Evolutionary conservation across 768 basidiomycete genomes (phyloP), one percentile per base, ranked within the genome.

Genomic region (Coprinopsis cinerea): DNA sequence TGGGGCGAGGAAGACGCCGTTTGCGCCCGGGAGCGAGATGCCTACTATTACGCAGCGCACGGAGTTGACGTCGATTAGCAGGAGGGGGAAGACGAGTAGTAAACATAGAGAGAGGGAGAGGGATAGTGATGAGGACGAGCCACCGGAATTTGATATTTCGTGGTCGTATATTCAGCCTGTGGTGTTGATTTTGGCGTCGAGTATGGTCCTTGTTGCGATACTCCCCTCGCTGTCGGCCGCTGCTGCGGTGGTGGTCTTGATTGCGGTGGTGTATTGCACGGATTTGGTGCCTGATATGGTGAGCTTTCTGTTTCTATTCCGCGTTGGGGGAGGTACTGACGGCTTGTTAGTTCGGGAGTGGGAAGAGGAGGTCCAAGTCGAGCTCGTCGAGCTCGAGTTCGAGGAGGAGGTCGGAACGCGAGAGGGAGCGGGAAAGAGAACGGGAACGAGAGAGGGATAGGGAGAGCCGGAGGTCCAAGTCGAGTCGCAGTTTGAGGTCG

Each of bases 101-200:
- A 32, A 32, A n/a, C 7, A n/a, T 13, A 27, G 46, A 37, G 20
- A 7, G 46, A 24, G 24, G 28, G 26, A 46, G 25, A 4, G 22
- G n/a, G 7, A 28, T 18, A 20, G 15, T 24, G 44, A 28, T 13
- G 28, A 40, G 39, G 39, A 40, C 9, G 28, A 27, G 36, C 36
- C 36, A 3, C 7, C 17, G n/a, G 48, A 40, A 2, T 24, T 22
- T 35, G 49, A 44, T 13, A 25, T 51, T 24, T 44, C 43, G 35
- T 51, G 43, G 43, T 37, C 49, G 35, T 51, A 43, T 7, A 30
- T 51, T 23, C 49, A 51, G 17, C 43, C 49, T 4, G 24, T 51
- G 5, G 24, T 44, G 43, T 35, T 51, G 34, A 13, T 51, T 13
- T 15, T 51, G 24, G 35, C 43, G 25, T 35, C 32, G n/a, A 44